These are phyloP conservation scores for Aspergillus sparsus DNA, from an alignment of 495 filamentous ascomycete species.

Conservation along the genomic window DNA sequence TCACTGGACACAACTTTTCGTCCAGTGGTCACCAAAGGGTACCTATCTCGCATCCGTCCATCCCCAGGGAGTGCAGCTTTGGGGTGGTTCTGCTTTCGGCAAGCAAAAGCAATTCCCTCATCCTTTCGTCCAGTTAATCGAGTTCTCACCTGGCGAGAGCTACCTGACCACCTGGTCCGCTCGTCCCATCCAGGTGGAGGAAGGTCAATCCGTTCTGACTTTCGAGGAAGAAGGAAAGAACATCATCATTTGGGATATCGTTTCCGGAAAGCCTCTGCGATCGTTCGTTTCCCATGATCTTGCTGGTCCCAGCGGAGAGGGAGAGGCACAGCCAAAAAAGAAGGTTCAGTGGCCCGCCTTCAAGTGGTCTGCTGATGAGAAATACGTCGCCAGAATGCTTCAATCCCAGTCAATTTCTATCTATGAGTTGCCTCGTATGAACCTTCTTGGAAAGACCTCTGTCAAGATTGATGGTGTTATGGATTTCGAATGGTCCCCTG, in stretches of 20 bases:
- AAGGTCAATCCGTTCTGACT: conserved; percentile 77
- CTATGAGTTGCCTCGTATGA: conserved; percentile 93
- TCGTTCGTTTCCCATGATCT: conserved; percentile 88
- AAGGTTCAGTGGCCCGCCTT: conserved; percentile 98
- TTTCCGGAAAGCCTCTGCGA: conserved; percentile 82
- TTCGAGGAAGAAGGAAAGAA: conserved; percentile 97
- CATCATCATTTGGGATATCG: conserved; percentile 98
- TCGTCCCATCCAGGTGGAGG: conserved; percentile 84
- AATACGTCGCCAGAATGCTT: conserved; percentile 90
- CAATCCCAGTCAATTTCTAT: conserved; percentile 88
- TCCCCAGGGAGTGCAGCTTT: conserved; percentile 91
- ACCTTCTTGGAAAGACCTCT: conserved; percentile 79
- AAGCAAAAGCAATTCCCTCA: conserved; percentile 91
- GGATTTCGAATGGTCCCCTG: conserved; percentile 97
- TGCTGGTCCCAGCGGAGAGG: conserved; percentile 56
- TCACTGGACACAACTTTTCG: conserved; percentile 96
- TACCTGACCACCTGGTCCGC: conserved; percentile 97
- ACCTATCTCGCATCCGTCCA: conserved; percentile 95
- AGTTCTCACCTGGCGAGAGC: conserved; percentile 91
- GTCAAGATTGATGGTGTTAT: conserved; percentile 95
- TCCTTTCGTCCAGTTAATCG: conserved; percentile 90
- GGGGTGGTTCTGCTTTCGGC: conserved; percentile 88
- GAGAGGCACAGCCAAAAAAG: conserved; percentile 73
- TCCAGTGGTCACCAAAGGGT: conserved; percentile 95
- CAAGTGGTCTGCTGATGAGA: conserved; percentile 98